A percentile compares a stretch with the other conserved stretches of the same genome.
Evolutionary conservation across 2,329 filamentous ascomycete species (phyloP).

Genomic region (Colletotrichum noveboracense): DNA sequence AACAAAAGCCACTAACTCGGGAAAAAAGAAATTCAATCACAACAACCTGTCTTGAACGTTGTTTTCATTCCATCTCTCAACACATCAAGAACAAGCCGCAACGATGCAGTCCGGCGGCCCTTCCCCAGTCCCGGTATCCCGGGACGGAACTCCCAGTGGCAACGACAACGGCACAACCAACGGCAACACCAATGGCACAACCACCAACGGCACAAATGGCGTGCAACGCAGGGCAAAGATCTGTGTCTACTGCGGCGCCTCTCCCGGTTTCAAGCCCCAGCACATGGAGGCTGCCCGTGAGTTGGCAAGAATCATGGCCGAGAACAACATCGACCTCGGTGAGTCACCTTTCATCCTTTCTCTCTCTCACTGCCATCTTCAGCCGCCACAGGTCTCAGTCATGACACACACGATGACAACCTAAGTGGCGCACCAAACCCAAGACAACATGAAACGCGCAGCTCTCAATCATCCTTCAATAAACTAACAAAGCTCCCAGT

Average conservation of each 20-base stretch:
- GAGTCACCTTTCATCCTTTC: conserved; percentile 26
- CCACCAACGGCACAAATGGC: conserved; percentile 29
- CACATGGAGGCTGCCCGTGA: conserved; percentile 81
- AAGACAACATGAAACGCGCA: neutral
- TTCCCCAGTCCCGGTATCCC: conserved; percentile 36
- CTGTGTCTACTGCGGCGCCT: conserved; percentile 94
- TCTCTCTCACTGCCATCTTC: neutral
- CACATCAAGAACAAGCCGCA: neutral
- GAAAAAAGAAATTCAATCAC: neutral
- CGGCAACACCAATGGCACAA: conserved; percentile 26
- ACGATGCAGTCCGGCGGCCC: conserved; percentile 46
- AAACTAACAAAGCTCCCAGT: conserved; percentile 52
- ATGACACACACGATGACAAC: neutral
- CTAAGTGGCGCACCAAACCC: neutral
- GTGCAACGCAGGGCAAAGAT: conserved; percentile 64
- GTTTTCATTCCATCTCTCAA: neutral
- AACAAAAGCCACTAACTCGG: neutral
- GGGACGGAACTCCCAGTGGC: conserved; percentile 31
- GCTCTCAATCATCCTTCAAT: neutral
- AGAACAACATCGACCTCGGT: conserved; percentile 79
- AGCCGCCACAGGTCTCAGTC: neutral
- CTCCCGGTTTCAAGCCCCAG: conserved; percentile 71
- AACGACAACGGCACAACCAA: conserved; percentile 27
- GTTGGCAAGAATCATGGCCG: conserved; percentile 76
- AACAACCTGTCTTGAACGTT: neutral